Evolutionary conservation across 2,329 filamentous ascomycete genomes (phyloP), one percentile per base, ranked within the genome.

Genomic region (Ophiosphaerella herpotricha): DNA sequence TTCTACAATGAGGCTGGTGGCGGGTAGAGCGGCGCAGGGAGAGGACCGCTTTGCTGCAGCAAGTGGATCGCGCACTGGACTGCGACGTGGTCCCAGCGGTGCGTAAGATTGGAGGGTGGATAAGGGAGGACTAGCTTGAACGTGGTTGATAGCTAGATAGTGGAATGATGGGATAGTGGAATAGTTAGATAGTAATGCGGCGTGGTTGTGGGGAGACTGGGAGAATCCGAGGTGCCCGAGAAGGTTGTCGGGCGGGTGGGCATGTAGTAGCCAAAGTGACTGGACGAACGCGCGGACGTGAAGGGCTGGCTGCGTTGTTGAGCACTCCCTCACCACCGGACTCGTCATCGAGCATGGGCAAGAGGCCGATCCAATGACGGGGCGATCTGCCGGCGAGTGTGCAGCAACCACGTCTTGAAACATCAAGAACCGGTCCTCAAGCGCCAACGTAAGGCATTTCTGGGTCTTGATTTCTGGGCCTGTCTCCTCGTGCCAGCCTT

Each of bases 1-100:
- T 44, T 43, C 54, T 56, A 40, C 49, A 49, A 46, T 39, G 50
- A 62, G 58, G 59, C 54, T 57, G 58, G 54, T 43, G 49, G 46
- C 60, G 60, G 63, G 55, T 67, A 64, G 48, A 48, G 53, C 57
- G 58, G 56, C 57, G 46, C 46, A 31, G 52, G 55, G 46, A 50
- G 34, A 48, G 60, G 36, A 42, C 36, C 48, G 38, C 52, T 48
- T 37, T 52, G 50, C 46, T 8, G 48, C 52, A 52, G 18, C 34
- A 29, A 41, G 58, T 53, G 49, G 55, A 56, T 21, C 18, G 37
- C 51, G 45, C 14, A 24, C 38, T 29, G 50, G 39, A 48, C 36
- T 57, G 58, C 52, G 50, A 41, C 34, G 55, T 57, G 58, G 54
- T 53, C 58, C 54, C 49, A 45, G 60, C 53, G 62, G 51, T 48